These are phyloP conservation scores for Obelidium mucronatum DNA, from an alignment of 192 early-diverging fungal species.

Conservation along the genomic window DNA sequence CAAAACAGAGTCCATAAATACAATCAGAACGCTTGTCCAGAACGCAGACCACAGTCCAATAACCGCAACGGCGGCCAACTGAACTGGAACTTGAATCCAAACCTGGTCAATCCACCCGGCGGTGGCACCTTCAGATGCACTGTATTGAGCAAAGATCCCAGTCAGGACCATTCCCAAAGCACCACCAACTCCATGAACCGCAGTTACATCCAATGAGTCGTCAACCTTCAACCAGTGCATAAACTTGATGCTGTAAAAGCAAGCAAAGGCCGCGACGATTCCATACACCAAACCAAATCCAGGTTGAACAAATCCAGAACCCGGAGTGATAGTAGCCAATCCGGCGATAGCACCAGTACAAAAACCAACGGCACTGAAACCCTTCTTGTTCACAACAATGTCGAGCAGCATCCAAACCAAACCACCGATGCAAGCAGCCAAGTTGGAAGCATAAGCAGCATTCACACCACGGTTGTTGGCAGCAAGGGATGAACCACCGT, in stretches of 20 bases:
- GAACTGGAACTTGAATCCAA: conserved; percentile 77
- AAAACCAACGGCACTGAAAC: conserved; percentile 90
- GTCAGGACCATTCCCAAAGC: conserved; percentile 68
- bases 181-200: not conserved
- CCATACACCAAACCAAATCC: conserved; percentile 78
- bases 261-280: conserved; percentile 59
- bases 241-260: conserved; percentile 66
- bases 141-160: conserved; percentile 88
- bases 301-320: conserved; percentile 86
- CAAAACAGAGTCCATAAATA: conserved; percentile 74
- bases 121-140: conserved; percentile 46
- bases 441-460: conserved; percentile 85
- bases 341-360: conserved; percentile 95
- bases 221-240: conserved; percentile 75
- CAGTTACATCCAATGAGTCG: conserved; percentile 52
- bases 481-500: conserved; percentile 84
- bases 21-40: conserved; percentile 74
- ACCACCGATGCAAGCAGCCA: conserved; percentile 82
- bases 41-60: conserved; percentile 79
- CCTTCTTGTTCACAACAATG: conserved; percentile 71
- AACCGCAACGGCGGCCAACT: conserved; percentile 73
- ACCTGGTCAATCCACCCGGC: conserved; percentile 82
- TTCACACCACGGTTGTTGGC: conserved; percentile 87
- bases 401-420: conserved; percentile 86
- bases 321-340: conserved; percentile 93